Percentiles rank a stretch among this genome's conserved stretches.
phyloP scores from a whole-genome alignment of 176 grass and related monocot species.

The Luzula sylvatica region DNA sequence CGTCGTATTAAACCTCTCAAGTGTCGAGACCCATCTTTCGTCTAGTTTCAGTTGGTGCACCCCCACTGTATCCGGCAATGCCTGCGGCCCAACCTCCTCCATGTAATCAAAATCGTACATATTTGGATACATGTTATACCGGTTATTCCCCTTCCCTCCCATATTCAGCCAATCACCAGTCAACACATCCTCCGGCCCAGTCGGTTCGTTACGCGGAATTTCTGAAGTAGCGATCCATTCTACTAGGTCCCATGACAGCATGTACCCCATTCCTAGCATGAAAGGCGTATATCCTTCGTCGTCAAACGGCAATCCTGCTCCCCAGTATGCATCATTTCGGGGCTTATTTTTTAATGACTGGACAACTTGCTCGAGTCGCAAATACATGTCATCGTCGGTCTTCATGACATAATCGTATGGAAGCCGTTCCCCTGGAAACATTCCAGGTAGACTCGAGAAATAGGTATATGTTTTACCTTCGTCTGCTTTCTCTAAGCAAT shows the following conservation, averaged over 20 bases:
- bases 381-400: slow-evolving; percentile 19
- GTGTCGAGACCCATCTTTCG: slow-evolving; percentile 21
- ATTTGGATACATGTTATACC: slow-evolving; percentile 19
- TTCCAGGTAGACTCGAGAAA: not conserved
- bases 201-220: not conserved
- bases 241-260: slow-evolving; percentile 33
- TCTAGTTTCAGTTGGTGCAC: slow-evolving; percentile 31
- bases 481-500: not conserved
- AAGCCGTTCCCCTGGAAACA: not conserved
- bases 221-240: slow-evolving; percentile 27
- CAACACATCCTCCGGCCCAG: slow-evolving; percentile 24
- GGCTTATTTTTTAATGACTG: slow-evolving; percentile 9
- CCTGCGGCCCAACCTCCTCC: not conserved
- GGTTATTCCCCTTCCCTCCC: slow-evolving; percentile 18
- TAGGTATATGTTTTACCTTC: not conserved
- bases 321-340: slow-evolving; percentile 11
- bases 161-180: slow-evolving; percentile 19
- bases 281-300: slow-evolving; percentile 1
- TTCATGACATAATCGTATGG: slow-evolving; percentile 12
- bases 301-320: not conserved
- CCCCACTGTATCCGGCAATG: slow-evolving; percentile 18
- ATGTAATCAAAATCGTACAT: slow-evolving; percentile 26
- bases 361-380: not conserved
- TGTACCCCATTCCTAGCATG: slow-evolving; percentile 37
- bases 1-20: slow-evolving; percentile 31